These are phyloP conservation scores for Colletotrichum cereale DNA, from an alignment of 2,329 filamentous ascomycete genomes.

Conservation along the genomic window DNA sequence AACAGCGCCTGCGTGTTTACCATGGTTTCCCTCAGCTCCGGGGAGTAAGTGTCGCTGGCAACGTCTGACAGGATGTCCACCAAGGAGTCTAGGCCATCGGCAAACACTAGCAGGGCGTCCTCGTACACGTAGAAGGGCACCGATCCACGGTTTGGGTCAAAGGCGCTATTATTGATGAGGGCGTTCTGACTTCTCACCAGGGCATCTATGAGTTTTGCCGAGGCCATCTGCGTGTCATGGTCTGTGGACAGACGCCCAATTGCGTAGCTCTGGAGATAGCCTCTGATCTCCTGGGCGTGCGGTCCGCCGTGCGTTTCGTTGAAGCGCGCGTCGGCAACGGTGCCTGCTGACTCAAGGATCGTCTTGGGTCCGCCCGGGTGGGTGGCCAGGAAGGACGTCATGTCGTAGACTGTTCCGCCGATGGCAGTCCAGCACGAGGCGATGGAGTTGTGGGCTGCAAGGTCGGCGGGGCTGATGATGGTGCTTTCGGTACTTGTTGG, in stretches of 20 bases:
- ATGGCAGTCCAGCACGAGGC: conserved; percentile 80
- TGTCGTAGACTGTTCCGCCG: conserved; percentile 93
- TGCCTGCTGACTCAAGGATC: conserved; percentile 34
- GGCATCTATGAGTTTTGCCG: not conserved
- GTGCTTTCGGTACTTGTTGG: not conserved
- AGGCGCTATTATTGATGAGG: conserved; percentile 31
- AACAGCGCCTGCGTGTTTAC: conserved; percentile 12
- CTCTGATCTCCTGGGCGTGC: conserved; percentile 30
- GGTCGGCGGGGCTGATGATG: conserved; percentile 11
- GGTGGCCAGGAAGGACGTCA: conserved; percentile 88
- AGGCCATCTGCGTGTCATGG: not conserved
- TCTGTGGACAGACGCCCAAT: conserved; percentile 27
- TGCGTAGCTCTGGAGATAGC: conserved; percentile 22
- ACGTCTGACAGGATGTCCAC: conserved; percentile 4
- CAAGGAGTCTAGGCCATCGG: conserved; percentile 15
- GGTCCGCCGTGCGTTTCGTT: conserved; percentile 31
- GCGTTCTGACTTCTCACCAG: conserved; percentile 32
- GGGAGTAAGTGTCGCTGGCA: not conserved
- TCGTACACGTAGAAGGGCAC: conserved; percentile 31
- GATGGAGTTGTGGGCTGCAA: conserved; percentile 34
- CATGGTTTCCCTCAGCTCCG: not conserved
- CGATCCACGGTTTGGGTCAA: conserved; percentile 27
- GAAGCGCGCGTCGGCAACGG: conserved; percentile 30
- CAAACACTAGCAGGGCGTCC: conserved; percentile 30
- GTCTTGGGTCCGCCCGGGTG: conserved; percentile 79